Evolutionary conservation across 805 yeast genomes (phyloP).

Genomic region (Pichia cephalocereana): DNA sequence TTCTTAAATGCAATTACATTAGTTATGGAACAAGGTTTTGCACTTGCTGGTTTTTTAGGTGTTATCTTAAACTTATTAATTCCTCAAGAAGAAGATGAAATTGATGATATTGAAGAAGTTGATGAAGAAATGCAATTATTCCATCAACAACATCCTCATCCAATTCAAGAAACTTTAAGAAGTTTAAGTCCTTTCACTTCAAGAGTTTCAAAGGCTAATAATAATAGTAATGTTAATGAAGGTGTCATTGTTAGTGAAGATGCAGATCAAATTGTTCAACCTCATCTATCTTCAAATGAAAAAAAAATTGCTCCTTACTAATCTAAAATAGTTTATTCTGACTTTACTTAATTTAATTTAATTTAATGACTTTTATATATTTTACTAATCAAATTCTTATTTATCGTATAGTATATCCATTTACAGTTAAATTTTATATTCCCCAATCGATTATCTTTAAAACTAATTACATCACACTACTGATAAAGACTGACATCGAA

Average conservation of each 20-base stretch:
- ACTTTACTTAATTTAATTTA: too few species aligned
- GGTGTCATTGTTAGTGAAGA: conserved; percentile 12
- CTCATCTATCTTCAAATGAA: conserved; percentile 10
- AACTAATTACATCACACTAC: too few species aligned
- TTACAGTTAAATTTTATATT: too few species aligned
- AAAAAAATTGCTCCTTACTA: conserved; percentile 5
- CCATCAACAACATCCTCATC: conserved; percentile 12
- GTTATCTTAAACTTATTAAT: conserved; percentile 38
- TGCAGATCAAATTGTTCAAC: neutral
- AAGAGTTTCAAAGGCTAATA: conserved; percentile 5
- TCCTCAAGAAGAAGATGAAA: conserved; percentile 41
- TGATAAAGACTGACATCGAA: too few species aligned
- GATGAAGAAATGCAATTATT: conserved; percentile 26
- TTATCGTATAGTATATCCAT: too few species aligned
- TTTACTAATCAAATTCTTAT: too few species aligned
- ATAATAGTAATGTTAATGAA: conserved; percentile 9
- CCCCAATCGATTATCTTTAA: too few species aligned
- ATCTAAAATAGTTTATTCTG: too few species aligned
- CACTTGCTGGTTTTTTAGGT: conserved; percentile 46
- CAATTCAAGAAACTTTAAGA: conserved; percentile 8
- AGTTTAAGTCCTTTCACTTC: conserved; percentile 9
- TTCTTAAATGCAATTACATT: conserved; percentile 44
- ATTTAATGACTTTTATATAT: too few species aligned
- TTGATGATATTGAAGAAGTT: conserved; percentile 31
- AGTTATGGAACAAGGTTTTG: conserved; percentile 52